Base-by-base conservation (phyloP, 257 asterid genomes). In the Lycium barbarum region DNA sequence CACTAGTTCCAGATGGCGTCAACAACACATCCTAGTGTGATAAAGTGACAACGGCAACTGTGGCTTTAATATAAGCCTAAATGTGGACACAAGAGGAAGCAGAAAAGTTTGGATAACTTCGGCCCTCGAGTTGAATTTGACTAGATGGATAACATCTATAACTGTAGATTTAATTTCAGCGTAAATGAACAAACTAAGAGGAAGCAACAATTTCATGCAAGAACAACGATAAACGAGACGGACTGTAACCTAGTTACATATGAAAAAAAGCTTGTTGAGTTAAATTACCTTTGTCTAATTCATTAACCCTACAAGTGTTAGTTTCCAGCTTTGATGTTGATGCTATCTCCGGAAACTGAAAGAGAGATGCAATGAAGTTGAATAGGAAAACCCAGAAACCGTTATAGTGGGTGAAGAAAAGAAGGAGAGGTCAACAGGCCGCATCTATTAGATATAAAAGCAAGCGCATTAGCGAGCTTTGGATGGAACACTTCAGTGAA, bases 1-100 rank as follows among this genome's bases (percentile, higher is more conserved):
- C 81, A 49, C 13, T 49, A 74, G 62, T 35, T 74, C 43, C 81
- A 74, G 81, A 20, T 74, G 81, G 40, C 17, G 7, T 74, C 62
- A 12, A 62, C 62, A 74, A 22, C 45, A 62, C 43, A 74, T 74
- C 61, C 22, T 51, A 51, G 43, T 74, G 62, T 47, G 12, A 38
- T 47, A 47, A 73, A 45, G 55, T 51, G 58, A 73, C 35, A 10
- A 47, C 59, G 45, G 59, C 80, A 45, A 74, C 4, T 53, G 20
- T 74, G 45, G 12, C 12, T 49, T 74, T 26, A 74, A 74, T 74
- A 51, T 14, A 74, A 49, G 62, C 62, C 22, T 12, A 74, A 53
- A 49, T 74, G 61, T 22, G 61, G 22, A 26, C 62, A 49, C 14
- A 49, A 1, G 62, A 49, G 43, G 81, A 74, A 74, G 13, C 81